Evolutionary conservation across 148 eudicot genomes (phyloP), one percentile per base, ranked within the genome.

Genomic region (Tetragonia tetragonoides): DNA sequence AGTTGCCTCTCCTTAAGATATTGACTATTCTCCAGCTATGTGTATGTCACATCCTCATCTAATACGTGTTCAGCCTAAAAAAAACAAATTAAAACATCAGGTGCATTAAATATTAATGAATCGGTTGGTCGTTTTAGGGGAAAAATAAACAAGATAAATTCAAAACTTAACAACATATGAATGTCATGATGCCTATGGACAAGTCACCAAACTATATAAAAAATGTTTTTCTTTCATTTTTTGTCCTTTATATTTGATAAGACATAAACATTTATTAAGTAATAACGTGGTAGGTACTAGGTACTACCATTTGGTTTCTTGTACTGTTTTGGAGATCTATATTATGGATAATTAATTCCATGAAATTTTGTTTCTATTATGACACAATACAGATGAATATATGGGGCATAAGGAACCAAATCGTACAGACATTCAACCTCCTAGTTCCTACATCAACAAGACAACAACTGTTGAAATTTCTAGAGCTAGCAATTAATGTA

Each of bases 401-500:
- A 60, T 70, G 61, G 17, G 23, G 68, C 53, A 70, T 44, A 46
- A 23, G 57, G 56, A 57, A 68, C 79, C 79, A 53, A 24, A 18
- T 77, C 40, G 74, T 67, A 39, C 71, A 66, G 64, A 59, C 46
- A 65, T 16, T 1, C 62, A 53, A 15, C 16, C 39, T 37, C n/a
- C 54, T 54, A 10, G 49, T 46, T 46, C 49, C 68, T 38, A n/a
- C 44, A 15, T 24, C 68, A 24, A 42, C 23, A 66, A 57, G 54
- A 68, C 74, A 78, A 77, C 80, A 77, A 41, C 21, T 4, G 18
- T 41, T 73, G 57, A 68, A 78, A 14, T 24, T 70, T 44, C 67
- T 75, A 24, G 24, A 39, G n/a, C 23, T 49, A 42, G 46, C n/a
- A 46, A 46, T 62, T 34, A 75, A 21, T 53, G n/a, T 77, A n/a